Conservation (phyloP, 2,329 filamentous ascomycete species). For the Stagonosporopsis rhizophila region DNA sequence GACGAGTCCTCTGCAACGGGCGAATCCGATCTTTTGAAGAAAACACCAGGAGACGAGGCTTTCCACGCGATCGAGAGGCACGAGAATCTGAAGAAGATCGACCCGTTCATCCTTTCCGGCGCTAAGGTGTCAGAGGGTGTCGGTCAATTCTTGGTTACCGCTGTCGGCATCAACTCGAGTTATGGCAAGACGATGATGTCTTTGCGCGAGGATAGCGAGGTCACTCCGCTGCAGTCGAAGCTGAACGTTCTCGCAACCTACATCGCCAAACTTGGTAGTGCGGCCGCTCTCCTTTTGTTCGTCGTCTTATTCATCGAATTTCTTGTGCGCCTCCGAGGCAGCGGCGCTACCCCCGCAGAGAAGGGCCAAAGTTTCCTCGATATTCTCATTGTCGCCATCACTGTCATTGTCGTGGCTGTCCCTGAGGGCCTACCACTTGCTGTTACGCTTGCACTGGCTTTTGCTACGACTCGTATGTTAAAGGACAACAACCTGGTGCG, state of each 20-base stretch:
- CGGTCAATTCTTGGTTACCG: constrained; percentile 77
- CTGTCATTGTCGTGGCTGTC: constrained; percentile 73
- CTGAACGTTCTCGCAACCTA: constrained; percentile 79
- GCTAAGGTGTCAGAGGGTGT: constrained; percentile 79
- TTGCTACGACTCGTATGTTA: constrained; percentile 71
- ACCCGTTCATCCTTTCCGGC: constrained; percentile 88
- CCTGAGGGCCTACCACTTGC: constrained; percentile 71
- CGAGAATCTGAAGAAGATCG: constrained; percentile 69
- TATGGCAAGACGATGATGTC: constrained; percentile 82
- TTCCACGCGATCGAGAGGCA: constrained; percentile 69
- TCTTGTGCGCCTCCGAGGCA: constrained; percentile 68
- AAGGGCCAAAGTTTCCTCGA: constrained; percentile 77
- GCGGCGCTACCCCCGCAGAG: constrained; percentile 64
- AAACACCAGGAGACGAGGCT: constrained; percentile 70
- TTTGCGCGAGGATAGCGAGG: constrained; percentile 76
- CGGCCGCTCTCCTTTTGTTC: constrained; percentile 80
- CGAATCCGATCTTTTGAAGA: constrained; percentile 75
- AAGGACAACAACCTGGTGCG: constrained; percentile 76
- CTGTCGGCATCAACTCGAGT: constrained; percentile 75
- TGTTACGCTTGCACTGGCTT: constrained; percentile 72
- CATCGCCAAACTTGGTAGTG: constrained; percentile 79
- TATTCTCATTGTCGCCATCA: constrained; percentile 70
- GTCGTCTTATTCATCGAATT: constrained; percentile 87
- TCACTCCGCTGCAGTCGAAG: constrained; percentile 80
- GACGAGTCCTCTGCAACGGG: constrained; percentile 78